A percentile compares a stretch with the other conserved stretches of the same genome.
These are phyloP conservation scores for Penicillium oxalicum DNA, from an alignment of 2,329 filamentous ascomycete genomes.

Conservation along the genomic window DNA sequence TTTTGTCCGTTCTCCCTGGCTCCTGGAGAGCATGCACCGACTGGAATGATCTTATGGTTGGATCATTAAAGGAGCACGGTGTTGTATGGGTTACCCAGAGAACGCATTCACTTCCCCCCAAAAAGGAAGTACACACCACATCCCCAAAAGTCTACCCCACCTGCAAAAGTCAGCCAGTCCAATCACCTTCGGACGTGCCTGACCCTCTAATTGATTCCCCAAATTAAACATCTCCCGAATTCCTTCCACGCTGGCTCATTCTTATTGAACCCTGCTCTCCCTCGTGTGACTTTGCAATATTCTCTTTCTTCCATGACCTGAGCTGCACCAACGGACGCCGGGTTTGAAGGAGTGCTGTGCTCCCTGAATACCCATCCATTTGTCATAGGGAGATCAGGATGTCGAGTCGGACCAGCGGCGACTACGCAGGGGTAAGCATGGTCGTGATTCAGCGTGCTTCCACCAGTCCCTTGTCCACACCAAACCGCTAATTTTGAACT, in stretches of 20 bases:
- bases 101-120: background rate
- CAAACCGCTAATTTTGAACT: slow-evolving; percentile 5
- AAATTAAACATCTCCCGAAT: slow-evolving; percentile 15
- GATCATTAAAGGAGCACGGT: background rate
- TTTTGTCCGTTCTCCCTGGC: too few relatives aligned
- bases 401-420: slow-evolving; percentile 36
- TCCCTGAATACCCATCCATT: slow-evolving; percentile 15
- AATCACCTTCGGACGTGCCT: slow-evolving; percentile 20
- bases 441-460: slow-evolving; percentile 10
- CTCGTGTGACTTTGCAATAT: slow-evolving; percentile 2
- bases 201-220: slow-evolving; percentile 14
- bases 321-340: slow-evolving; percentile 1
- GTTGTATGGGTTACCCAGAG: too few relatives aligned
- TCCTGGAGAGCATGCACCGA: too few relatives aligned
- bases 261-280: slow-evolving; percentile 1
- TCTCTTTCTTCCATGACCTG: slow-evolving; percentile 7
- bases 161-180: slow-evolving; percentile 17
- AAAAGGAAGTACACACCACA: background rate
- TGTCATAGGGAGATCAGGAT: slow-evolving; percentile 21
- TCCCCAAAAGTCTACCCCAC: background rate
- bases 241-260: slow-evolving; percentile 15
- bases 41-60: too few relatives aligned
- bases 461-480: slow-evolving; percentile 4
- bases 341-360: slow-evolving; percentile 14
- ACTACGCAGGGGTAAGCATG: slow-evolving; percentile 39